Conservation (phyloP, 169 alveolate genomes). For the Theileria orientalis region DNA sequence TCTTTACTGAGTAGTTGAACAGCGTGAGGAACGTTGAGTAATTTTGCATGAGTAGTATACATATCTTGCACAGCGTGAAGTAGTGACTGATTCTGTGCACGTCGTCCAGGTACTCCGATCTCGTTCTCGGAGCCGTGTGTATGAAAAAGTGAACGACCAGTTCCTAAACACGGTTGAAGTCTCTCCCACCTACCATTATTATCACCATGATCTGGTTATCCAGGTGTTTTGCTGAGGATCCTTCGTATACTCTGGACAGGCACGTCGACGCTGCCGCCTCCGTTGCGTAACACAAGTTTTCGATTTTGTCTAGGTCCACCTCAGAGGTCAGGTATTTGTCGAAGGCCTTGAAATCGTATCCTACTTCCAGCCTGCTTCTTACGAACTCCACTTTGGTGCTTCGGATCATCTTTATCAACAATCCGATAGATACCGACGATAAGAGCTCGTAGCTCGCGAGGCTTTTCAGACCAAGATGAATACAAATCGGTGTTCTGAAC, state of each 20-base stretch:
- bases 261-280: slow-evolving; percentile 39
- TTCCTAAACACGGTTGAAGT: not conserved
- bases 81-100: not conserved
- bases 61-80: slow-evolving; percentile 3
- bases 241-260: slow-evolving; percentile 33
- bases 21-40: slow-evolving; percentile 33
- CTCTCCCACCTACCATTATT: slow-evolving; percentile 19
- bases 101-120: not conserved
- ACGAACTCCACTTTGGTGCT: not conserved
- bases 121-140: slow-evolving; percentile 18
- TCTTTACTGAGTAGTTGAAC: slow-evolving; percentile 17
- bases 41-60: slow-evolving; percentile 25
- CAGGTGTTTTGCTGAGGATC: slow-evolving; percentile 8
- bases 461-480: not conserved
- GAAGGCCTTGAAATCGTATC: not conserved
- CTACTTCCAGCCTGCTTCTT: not conserved
- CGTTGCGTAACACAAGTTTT: slow-evolving; percentile 15
- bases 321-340: not conserved
- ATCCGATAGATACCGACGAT: not conserved
- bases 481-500: not conserved
- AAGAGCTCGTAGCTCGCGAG: not conserved
- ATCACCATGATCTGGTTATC: not conserved
- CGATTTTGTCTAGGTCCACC: not conserved
- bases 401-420: not conserved
- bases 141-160: slow-evolving; percentile 25